Evolutionary conservation across 2,329 filamentous ascomycete genomes (phyloP), one percentile per base, ranked within the genome.

Genomic region (Paecilomyces sp.): DNA sequence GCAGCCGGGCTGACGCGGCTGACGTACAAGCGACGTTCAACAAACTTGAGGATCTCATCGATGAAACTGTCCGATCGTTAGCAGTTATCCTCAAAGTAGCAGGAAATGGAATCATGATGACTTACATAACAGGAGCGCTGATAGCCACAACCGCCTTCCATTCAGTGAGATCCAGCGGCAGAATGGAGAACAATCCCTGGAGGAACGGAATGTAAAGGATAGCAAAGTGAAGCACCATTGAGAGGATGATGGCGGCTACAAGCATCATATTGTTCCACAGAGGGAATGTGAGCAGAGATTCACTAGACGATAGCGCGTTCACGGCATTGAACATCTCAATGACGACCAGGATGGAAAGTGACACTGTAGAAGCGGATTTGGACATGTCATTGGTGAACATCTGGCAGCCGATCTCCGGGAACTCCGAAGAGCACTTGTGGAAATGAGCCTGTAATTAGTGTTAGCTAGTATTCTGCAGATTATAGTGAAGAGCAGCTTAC

Each of bases 261-360:
- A 99, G 87, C 83, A 96, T 94, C 88, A 96, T 94, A 80, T 99
- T 99, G 72, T 93, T 86, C 93, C 93, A 97, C n/a, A 99, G 81
- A 9, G 92, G 93, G 63, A 99, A 85, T 1, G 92, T 97, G 59
- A 99, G 78, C 12, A 99, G 86, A 15, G 91, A 96, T 77, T 99
- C 94, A 75, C 91, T 96, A 0, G 92, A 96, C 1, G 92, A 97
- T 33, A 99, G 84, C 0, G 93, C 94, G 73, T 99, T 99, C 89
- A 97, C 93, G 68, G 94, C 94, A 78, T 99, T 99, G 73, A 99
- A 85, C 94, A 99, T 99, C 80, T 99, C 94, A 71, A 99, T 97
- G 62, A 97, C 92, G 54, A 99, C 94, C 18, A 99, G 83, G 69
- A 88, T 87, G 41, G 91, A 96, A 62, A 99, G 83, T 6, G 92